Percentiles rank a stretch among this genome's conserved stretches.
Evolutionary conservation across 2,329 filamentous ascomycete species (phyloP).

Genomic region (Nakataea oryzae): DNA sequence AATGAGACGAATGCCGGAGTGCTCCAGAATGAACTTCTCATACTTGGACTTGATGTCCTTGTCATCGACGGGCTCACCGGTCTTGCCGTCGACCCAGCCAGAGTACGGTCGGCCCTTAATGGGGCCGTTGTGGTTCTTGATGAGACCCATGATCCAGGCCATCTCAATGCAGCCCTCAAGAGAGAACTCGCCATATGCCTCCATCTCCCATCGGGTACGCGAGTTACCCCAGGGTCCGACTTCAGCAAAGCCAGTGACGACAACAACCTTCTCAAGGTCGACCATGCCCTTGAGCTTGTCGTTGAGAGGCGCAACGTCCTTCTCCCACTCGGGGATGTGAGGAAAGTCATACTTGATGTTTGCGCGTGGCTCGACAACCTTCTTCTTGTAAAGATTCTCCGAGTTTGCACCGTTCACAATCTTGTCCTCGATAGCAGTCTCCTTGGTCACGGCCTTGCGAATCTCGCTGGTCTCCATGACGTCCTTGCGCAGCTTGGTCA

Average conservation of each 20-base stretch:
- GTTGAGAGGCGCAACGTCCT: constrained; percentile 81
- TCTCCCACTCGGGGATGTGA: constrained; percentile 79
- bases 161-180: constrained; percentile 97
- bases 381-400: constrained; percentile 89
- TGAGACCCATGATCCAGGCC: constrained; percentile 99
- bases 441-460: constrained; percentile 85
- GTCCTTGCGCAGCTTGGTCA: constrained; percentile 87
- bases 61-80: constrained; percentile 90
- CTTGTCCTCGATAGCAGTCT: constrained; percentile 94
- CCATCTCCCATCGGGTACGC: constrained; percentile 98
- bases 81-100: constrained; percentile 92
- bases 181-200: constrained; percentile 91
- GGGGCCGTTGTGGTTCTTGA: constrained; percentile 95
- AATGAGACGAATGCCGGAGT: constrained; percentile 93
- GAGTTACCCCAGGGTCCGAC: constrained; percentile 98
- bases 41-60: constrained; percentile 98
- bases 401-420: constrained; percentile 90
- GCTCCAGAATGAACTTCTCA: constrained; percentile 91
- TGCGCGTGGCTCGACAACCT: constrained; percentile 83
- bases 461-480: constrained; percentile 94
- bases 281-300: constrained; percentile 92
- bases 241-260: constrained; percentile 93
- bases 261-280: constrained; percentile 93
- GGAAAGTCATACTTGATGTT: constrained; percentile 99
- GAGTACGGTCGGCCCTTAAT: constrained; percentile 96